phyloP scores from a whole-genome alignment of 179 eudicot genomes.

The Spinacia oleracea region DNA sequence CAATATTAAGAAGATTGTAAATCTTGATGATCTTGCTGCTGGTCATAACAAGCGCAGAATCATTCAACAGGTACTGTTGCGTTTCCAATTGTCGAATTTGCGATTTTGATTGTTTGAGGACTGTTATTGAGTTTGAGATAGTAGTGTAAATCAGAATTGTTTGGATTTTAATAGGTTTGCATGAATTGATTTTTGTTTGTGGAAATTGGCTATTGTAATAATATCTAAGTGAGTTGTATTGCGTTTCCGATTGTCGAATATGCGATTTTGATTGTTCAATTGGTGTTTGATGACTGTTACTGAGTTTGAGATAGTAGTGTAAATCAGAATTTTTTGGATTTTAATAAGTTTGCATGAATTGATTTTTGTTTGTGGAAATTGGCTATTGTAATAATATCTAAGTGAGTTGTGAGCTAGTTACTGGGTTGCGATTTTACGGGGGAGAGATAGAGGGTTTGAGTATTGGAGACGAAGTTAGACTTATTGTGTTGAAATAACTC shows the following conservation, averaged over 20 bases:
- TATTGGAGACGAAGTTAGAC: neutral
- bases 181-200: neutral
- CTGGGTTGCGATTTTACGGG: neutral
- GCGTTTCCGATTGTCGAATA: neutral
- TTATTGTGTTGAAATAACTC: too few relatives aligned
- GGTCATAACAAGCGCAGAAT: constrained; percentile 92
- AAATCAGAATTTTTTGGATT: neutral
- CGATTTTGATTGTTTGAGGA: neutral
- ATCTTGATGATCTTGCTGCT: constrained; percentile 91
- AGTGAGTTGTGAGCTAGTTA: neutral
- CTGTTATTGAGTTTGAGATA: neutral
- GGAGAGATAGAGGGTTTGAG: neutral
- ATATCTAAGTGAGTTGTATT: too few relatives aligned
- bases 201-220: neutral
- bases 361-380: neutral
- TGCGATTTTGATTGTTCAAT: neutral
- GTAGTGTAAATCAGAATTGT: neutral
- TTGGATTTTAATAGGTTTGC: neutral
- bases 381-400: neutral
- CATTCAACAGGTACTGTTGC: constrained; percentile 65
- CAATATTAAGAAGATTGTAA: constrained; percentile 86
- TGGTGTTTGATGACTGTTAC: neutral
- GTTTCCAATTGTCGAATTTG: neutral
- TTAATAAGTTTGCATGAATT: neutral
- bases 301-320: neutral